A percentile compares a stretch with the other conserved stretches of the same genome.
phyloP scores from a whole-genome alignment of 345 rosid species.

The Salix caprea region DNA sequence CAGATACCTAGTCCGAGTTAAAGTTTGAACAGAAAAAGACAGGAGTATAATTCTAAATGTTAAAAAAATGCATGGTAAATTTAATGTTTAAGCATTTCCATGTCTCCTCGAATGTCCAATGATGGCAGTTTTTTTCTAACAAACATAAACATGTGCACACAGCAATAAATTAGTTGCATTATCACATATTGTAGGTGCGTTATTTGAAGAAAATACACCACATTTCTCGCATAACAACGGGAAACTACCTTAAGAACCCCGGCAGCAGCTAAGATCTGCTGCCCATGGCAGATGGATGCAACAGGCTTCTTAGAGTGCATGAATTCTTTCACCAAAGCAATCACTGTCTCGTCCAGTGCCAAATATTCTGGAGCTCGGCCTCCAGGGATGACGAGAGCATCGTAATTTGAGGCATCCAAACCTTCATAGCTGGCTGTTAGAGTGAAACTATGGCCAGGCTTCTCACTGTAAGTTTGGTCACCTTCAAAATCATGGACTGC shows the following conservation, averaged over 20 bases:
- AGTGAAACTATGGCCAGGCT: constrained; percentile 76
- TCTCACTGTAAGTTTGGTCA: constrained; percentile 93
- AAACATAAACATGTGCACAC: too few relatives aligned
- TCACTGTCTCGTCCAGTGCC: constrained; percentile 51
- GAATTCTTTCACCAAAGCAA: constrained; percentile 59
- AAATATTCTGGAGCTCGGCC: constrained; percentile 89
- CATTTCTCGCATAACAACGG: too few relatives aligned
- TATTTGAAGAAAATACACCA: too few relatives aligned
- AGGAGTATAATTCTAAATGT: too few relatives aligned
- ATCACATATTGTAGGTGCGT: too few relatives aligned
- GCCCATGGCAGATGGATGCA: constrained; percentile 92
- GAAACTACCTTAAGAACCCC: constrained; percentile 72
- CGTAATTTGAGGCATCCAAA: constrained; percentile 58
- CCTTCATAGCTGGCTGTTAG: constrained; percentile 54
- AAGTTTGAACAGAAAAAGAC: too few relatives aligned
- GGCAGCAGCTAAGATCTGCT: constrained; percentile 88
- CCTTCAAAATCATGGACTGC: constrained; percentile 97
- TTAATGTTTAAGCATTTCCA: too few relatives aligned
- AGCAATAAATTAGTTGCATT: too few relatives aligned
- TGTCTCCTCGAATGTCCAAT: too few relatives aligned
- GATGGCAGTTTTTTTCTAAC: too few relatives aligned
- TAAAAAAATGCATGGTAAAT: too few relatives aligned
- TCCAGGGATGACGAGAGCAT: constrained; percentile 93
- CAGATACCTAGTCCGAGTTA: too few relatives aligned
- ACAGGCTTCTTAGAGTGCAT: constrained; percentile 72